Conservation (phyloP, 768 basidiomycete species). For the Hypholoma fasciculare region DNA sequence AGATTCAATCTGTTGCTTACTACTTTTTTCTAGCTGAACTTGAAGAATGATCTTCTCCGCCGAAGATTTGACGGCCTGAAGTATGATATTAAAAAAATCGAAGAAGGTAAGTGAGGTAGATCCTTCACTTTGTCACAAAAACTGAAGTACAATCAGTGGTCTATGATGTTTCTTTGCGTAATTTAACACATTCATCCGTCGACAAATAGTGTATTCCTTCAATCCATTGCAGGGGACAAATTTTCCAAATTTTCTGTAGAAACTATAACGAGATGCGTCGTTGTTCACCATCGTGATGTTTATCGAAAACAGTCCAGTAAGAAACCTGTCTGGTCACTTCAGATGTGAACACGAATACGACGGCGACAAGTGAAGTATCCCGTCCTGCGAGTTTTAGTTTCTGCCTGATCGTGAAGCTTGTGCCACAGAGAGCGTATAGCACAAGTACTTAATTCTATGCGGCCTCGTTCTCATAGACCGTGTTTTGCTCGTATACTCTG, state of each 20-base stretch:
- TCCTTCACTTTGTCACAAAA: not conserved
- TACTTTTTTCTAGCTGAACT: slow-evolving; percentile 54
- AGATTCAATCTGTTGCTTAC: not conserved
- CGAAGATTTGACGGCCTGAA: slow-evolving; percentile 81
- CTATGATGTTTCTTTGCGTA: slow-evolving; percentile 81
- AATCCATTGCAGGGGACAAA: not conserved
- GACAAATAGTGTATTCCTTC: not conserved
- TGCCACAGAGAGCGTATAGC: too few relatives aligned
- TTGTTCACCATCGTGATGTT: slow-evolving; percentile 20
- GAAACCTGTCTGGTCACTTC: not conserved
- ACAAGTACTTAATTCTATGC: too few relatives aligned
- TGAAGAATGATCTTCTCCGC: slow-evolving; percentile 78
- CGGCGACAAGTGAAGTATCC: not conserved
- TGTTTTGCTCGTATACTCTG: too few relatives aligned
- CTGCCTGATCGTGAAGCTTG: not conserved
- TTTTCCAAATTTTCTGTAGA: not conserved
- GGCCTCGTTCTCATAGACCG: too few relatives aligned
- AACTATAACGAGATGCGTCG: slow-evolving; percentile 8
- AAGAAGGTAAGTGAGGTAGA: slow-evolving; percentile 61
- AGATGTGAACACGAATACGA: not conserved
- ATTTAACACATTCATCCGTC: slow-evolving; percentile 15
- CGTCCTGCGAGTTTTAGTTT: not conserved
- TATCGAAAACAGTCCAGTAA: slow-evolving; percentile 15
- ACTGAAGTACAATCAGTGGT: slow-evolving; percentile 52
- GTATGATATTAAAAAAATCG: slow-evolving; percentile 87